These are phyloP conservation scores for Bipolaris zeicola DNA, from an alignment of 2,329 filamentous ascomycete genomes.

Conservation along the genomic window DNA sequence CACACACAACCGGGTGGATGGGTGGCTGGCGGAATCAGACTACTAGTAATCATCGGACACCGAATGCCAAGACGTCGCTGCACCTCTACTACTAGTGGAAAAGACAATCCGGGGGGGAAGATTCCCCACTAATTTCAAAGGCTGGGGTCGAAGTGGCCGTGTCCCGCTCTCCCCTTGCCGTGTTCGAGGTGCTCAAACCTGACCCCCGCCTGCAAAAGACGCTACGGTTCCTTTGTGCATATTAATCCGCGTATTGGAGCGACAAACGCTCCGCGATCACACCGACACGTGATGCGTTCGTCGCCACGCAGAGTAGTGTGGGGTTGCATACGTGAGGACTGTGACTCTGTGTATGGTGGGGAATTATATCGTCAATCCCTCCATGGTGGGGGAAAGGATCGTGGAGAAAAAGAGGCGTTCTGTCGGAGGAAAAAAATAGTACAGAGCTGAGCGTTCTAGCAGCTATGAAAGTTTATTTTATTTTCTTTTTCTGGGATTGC, in stretches of 20 bases:
- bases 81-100: too few relatives aligned
- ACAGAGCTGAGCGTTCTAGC: too few relatives aligned
- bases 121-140: slow-evolving; percentile 1
- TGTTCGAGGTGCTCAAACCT: not conserved
- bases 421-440: too few relatives aligned
- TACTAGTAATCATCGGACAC: too few relatives aligned
- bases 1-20: too few relatives aligned
- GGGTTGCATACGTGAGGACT: not conserved
- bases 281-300: slow-evolving; percentile 16
- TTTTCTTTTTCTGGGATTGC: too few relatives aligned
- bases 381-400: too few relatives aligned
- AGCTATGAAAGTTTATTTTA: too few relatives aligned
- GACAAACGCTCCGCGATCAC: slow-evolving; percentile 18
- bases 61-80: not conserved
- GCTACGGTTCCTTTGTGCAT: slow-evolving; percentile 22
- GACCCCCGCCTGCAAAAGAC: slow-evolving; percentile 10
- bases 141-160: not conserved
- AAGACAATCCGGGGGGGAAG: not conserved
- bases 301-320: slow-evolving; percentile 1
- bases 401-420: too few relatives aligned
- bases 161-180: not conserved
- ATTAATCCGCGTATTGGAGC: slow-evolving; percentile 30
- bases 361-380: too few relatives aligned
- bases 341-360: too few relatives aligned
- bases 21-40: too few relatives aligned